phyloP scores from a whole-genome alignment of 2,329 filamentous ascomycete genomes.

The Ophiostoma fasciatum region DNA sequence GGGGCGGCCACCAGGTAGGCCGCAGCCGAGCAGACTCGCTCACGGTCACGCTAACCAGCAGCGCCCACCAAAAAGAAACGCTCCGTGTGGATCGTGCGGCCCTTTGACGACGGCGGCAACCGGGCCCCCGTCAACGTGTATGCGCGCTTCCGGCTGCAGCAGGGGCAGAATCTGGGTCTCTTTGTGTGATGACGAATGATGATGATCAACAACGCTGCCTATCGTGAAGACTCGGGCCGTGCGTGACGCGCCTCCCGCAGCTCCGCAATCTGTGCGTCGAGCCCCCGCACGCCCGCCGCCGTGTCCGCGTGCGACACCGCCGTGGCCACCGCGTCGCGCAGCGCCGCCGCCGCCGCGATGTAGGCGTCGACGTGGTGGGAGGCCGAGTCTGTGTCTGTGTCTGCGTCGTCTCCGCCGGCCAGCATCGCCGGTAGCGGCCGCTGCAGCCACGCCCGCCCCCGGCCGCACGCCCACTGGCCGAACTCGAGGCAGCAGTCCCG shows the following conservation, averaged over 20 bases:
- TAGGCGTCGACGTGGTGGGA: constrained; percentile 2
- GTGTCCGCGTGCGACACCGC: constrained; percentile 8
- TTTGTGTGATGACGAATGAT: no score
- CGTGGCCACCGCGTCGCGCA: constrained; percentile 2
- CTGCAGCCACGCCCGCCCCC: neutral
- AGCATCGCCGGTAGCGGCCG: neutral
- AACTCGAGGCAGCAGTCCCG: constrained; percentile 10
- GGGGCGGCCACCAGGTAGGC: no score
- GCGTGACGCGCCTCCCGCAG: neutral
- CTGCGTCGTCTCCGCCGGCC: no score
- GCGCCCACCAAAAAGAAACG: constrained; percentile 10
- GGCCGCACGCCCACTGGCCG: constrained; percentile 1
- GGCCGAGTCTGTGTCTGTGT: no score
- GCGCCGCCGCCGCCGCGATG: neutral
- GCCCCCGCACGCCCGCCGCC: neutral
- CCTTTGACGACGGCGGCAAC: constrained; percentile 13
- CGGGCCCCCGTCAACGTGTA: constrained; percentile 14
- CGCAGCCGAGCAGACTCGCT: no score
- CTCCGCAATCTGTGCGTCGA: neutral
- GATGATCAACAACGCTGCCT: no score
- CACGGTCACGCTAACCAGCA: no score
- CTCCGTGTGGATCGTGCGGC: constrained; percentile 18
- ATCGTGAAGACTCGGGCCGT: no score
- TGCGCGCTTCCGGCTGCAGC: constrained; percentile 13
- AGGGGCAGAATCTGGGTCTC: constrained; percentile 13